Base-by-base conservation (phyloP, 169 alveolate genomes). In the Eimeria acervulina region DNA sequence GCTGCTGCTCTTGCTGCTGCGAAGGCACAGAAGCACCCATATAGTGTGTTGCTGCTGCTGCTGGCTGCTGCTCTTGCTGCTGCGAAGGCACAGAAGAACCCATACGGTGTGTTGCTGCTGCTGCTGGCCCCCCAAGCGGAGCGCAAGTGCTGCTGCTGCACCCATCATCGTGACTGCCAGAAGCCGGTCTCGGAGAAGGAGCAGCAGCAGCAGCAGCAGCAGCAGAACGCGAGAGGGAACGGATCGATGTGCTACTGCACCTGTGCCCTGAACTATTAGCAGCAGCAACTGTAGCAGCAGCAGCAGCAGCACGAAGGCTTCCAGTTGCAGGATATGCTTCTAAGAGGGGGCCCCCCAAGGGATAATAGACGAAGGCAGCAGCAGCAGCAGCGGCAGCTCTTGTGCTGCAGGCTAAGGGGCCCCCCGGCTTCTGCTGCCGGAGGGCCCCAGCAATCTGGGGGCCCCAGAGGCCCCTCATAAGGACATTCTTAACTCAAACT, bases 391-490 rank as follows among this genome's bases (percentile, higher is more conserved):
- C n/a, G n/a, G n/a, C n/a, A n/a, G 55, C 55, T 47, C 55, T 7
- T 76, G 40, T 36, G 8, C 42, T 68, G 55, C 40, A 12, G n/a
- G n/a, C n/a, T n/a, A n/a, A n/a, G 74, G 74, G 74, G 74, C 74
- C 74, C 74, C 74, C 74, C 74, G 31, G 74, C 26, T n/a, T n/a
- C 83, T 38, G 26, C 42, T 10, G 83, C 51, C 33, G 47, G 83
- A 70, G 42, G 47, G 47, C 83, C 83, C 83, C 83, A 70, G 83
- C 44, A 13, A 33, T 3, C 28, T 26, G 83, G 83, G 83, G 51
- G 51, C 83, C 83, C 83, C 74, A 3, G 17, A 61, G 74, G 74
- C 74, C 74, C 31, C 31, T 61, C 74, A 61, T 61, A n/a, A 61
- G 36, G 12, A 47, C 55, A 5, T 47, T 47, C 55, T 5, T 61